phyloP scores from a whole-genome alignment of 176 grass and related monocot genomes.

The Aegilops speltoides region DNA sequence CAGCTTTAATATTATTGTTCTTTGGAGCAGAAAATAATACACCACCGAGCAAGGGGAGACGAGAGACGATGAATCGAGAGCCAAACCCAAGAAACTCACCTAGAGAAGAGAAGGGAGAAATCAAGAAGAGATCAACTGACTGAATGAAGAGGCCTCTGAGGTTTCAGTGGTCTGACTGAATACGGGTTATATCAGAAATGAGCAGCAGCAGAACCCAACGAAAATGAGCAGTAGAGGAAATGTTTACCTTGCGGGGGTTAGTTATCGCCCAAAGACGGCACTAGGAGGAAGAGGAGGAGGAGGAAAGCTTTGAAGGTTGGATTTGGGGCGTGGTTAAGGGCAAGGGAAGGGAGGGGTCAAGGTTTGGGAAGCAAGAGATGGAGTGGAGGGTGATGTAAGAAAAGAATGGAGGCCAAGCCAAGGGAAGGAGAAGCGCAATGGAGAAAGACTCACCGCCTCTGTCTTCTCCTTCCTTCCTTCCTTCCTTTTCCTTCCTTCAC shows the following conservation, averaged over 20 bases:
- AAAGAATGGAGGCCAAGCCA: conserved; percentile 48
- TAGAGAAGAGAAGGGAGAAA: not conserved
- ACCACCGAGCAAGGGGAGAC: not conserved
- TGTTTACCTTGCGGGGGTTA: conserved; percentile 43
- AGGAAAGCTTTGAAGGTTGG: conserved; percentile 61
- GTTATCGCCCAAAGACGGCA: conserved; percentile 6
- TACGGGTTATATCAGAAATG: not conserved
- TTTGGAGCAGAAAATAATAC: not conserved
- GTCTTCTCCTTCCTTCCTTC: not conserved
- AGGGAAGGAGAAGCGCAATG: conserved; percentile 15
- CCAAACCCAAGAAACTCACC: conserved; percentile 23
- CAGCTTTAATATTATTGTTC: not conserved
- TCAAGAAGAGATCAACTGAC: not conserved
- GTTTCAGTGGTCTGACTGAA: not conserved
- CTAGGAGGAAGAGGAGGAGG: conserved; percentile 18
- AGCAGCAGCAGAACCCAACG: not conserved
- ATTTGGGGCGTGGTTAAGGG: conserved; percentile 49
- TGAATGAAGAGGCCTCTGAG: not conserved
- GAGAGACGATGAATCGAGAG: not conserved
- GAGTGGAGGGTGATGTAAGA: conserved; percentile 46
- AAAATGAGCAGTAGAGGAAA: not conserved
- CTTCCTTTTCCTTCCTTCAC: not conserved
- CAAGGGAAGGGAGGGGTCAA: conserved; percentile 25
- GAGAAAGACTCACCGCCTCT: not conserved
- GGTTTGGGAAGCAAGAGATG: conserved; percentile 45